Evolutionary conservation across 2,329 filamentous ascomycete species (phyloP).

Genomic region (Ophiognomonia clavigignenti-juglandacearum): DNA sequence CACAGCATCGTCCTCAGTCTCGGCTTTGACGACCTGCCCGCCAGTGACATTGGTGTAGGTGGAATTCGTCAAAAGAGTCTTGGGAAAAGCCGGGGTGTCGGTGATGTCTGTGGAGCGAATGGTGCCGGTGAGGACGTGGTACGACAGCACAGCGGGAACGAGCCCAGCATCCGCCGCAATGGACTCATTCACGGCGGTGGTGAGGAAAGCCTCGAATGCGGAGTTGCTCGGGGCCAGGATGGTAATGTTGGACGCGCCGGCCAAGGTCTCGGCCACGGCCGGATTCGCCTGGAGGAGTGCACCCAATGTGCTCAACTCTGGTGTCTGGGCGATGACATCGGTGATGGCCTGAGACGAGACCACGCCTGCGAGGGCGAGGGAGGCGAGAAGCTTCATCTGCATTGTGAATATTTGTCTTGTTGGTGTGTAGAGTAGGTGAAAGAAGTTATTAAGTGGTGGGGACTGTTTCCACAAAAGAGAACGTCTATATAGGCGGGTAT

Average conservation of each 20-base stretch:
- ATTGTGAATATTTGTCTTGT: background rate
- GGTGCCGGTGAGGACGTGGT: constrained; percentile 54
- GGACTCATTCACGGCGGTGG: constrained; percentile 26
- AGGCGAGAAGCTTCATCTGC: constrained; percentile 5
- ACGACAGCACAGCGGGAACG: constrained; percentile 42
- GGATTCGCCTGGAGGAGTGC: constrained; percentile 31
- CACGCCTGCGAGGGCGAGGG: background rate
- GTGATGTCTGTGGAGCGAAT: constrained; percentile 28
- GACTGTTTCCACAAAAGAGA: background rate
- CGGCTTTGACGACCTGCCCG: constrained; percentile 51
- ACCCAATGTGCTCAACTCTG: constrained; percentile 20
- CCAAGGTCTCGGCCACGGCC: constrained; percentile 31
- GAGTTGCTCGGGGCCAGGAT: constrained; percentile 53
- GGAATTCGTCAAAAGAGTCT: constrained; percentile 41
- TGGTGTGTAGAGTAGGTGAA: background rate
- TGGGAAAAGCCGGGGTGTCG: constrained; percentile 28
- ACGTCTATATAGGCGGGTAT: too few relatives aligned
- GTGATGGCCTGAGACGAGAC: constrained; percentile 14
- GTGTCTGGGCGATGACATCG: constrained; percentile 19
- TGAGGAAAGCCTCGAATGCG: constrained; percentile 35
- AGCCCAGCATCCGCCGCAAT: constrained; percentile 19
- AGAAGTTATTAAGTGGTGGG: background rate
- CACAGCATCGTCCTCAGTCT: constrained; percentile 35
- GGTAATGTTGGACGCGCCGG: constrained; percentile 45
- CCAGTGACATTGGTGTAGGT: constrained; percentile 54